Percentiles rank a stretch among this genome's conserved stretches.
These are phyloP conservation scores for Paraphoma chrysanthemicola DNA, from an alignment of 2,329 filamentous ascomycete species.

Conservation along the genomic window DNA sequence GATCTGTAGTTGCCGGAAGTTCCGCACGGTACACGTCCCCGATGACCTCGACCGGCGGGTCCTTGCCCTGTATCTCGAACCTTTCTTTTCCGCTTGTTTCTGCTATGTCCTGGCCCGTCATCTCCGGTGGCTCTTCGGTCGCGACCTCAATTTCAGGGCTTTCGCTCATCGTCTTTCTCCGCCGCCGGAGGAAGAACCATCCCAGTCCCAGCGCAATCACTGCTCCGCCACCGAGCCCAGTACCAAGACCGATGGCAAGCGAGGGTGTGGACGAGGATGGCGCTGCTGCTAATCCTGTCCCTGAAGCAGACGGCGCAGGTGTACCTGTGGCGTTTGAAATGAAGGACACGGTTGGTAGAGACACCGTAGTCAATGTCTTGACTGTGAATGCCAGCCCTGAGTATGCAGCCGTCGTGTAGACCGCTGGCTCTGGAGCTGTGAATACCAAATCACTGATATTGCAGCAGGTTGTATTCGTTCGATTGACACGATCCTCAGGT, in stretches of 20 bases:
- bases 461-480: slow-evolving; percentile 4
- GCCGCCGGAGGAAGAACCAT: not conserved
- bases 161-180: not conserved
- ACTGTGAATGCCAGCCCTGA: not conserved
- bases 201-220: not conserved
- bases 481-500: not conserved
- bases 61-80: not conserved
- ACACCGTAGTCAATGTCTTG: not conserved
- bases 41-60: not conserved
- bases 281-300: not conserved
- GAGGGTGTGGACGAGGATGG: not conserved
- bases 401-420: slow-evolving; percentile 1
- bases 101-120: not conserved
- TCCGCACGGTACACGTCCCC: slow-evolving; percentile 1
- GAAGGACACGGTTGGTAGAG: not conserved
- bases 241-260: slow-evolving; percentile 1
- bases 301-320: not conserved
- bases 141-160: no score
- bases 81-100: not conserved
- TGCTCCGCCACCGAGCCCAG: not conserved
- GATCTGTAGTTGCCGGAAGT: not conserved
- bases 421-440: not conserved
- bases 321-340: not conserved
- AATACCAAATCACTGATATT: slow-evolving; percentile 2
- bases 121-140: not conserved